Percentiles rank a stretch among this genome's conserved stretches.
These are phyloP conservation scores for Lactarius evosmus DNA, from an alignment of 768 basidiomycete genomes.

Conservation along the genomic window DNA sequence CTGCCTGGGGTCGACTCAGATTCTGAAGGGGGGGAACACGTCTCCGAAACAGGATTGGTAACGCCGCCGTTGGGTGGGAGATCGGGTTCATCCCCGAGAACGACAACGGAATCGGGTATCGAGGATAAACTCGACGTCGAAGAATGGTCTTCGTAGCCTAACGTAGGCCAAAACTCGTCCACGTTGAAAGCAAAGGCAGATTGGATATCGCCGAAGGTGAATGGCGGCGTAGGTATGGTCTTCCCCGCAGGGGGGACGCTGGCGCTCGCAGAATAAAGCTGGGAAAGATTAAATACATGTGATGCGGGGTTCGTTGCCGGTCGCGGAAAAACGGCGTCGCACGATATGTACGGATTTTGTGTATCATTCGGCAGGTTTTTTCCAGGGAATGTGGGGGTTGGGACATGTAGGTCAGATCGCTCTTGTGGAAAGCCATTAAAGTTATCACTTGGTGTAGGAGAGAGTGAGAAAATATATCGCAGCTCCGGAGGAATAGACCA, in stretches of 20 bases:
- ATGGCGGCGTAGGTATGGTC: not conserved
- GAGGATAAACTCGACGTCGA: not conserved
- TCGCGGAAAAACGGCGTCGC: not conserved
- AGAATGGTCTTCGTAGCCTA: not conserved
- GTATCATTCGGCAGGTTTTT: not conserved
- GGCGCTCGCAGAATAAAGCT: slow-evolving; percentile 8
- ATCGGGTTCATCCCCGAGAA: not conserved
- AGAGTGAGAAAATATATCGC: slow-evolving; percentile 1
- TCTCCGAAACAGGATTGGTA: not conserved
- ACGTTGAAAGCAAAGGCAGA: slow-evolving; percentile 7
- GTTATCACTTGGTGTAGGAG: not conserved
- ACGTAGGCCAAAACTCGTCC: not conserved
- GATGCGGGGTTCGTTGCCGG: not conserved
- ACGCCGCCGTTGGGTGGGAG: not conserved
- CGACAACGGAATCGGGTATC: not conserved
- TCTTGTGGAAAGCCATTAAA: slow-evolving; percentile 1
- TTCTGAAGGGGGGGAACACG: not conserved
- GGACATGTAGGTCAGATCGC: not conserved
- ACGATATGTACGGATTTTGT: not conserved
- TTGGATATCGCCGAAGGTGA: slow-evolving; percentile 10
- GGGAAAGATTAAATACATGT: slow-evolving; percentile 11
- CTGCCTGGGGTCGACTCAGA: not conserved
- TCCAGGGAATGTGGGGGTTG: not conserved
- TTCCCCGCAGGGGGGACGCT: not conserved
- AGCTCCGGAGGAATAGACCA: slow-evolving; percentile 6